Conservation (phyloP, 1,139 yeast genomes). For the Yamadazyma triangularis region DNA sequence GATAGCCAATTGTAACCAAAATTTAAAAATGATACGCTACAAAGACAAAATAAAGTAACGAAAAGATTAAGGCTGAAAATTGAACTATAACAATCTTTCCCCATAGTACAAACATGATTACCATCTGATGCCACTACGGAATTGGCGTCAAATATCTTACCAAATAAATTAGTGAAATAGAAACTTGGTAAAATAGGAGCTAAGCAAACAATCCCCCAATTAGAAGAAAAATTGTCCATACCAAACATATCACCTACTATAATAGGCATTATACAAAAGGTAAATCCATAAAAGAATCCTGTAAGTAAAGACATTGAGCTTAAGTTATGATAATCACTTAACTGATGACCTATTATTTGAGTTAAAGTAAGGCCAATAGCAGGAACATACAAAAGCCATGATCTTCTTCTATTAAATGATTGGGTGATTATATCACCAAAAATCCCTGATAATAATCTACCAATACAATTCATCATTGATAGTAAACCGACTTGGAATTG, state of each 20-base stretch:
- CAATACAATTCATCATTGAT: slow-evolving; percentile 51
- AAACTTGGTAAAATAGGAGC: slow-evolving; percentile 53
- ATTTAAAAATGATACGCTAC: slow-evolving; percentile 23
- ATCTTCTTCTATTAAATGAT: slow-evolving; percentile 37
- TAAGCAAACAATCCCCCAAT: slow-evolving; percentile 54
- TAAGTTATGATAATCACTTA: slow-evolving; percentile 25
- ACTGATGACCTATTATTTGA: slow-evolving; percentile 36
- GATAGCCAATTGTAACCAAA: slow-evolving; percentile 13
- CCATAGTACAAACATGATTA: slow-evolving; percentile 28
- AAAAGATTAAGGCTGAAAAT: slow-evolving; percentile 35
- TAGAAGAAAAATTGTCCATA: slow-evolving; percentile 47
- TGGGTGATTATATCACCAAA: slow-evolving; percentile 48
- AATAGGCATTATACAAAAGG: slow-evolving; percentile 54
- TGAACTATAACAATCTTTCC: slow-evolving; percentile 39
- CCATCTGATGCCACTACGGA: slow-evolving; percentile 17
- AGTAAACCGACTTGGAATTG: slow-evolving; percentile 54
- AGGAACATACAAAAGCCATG: slow-evolving; percentile 46
- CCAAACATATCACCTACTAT: slow-evolving; percentile 59
- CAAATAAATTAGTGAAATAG: slow-evolving; percentile 48
- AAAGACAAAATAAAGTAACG: slow-evolving; percentile 21
- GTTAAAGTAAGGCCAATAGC: slow-evolving; percentile 34
- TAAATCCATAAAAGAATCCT: slow-evolving; percentile 56
- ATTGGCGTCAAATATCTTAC: slow-evolving; percentile 46
- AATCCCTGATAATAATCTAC: slow-evolving; percentile 49
- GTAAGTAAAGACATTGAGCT: slow-evolving; percentile 39